phyloP scores from a whole-genome alignment of 306 rosid species.

The Prunus salicina region DNA sequence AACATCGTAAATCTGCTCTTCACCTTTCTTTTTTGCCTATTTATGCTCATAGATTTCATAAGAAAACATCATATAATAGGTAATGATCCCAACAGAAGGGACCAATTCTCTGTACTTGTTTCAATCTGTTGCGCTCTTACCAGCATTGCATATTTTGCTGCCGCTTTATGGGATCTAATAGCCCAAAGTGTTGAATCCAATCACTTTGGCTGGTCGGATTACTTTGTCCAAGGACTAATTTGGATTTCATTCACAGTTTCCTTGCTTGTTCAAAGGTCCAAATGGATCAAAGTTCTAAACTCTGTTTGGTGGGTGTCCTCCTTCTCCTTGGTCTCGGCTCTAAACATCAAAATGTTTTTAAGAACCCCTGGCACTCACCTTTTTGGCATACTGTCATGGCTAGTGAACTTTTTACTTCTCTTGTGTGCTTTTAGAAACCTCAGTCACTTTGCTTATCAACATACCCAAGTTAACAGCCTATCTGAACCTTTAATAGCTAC shows the following conservation, averaged over 20 bases:
- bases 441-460: slow-evolving; percentile 16
- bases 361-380: slow-evolving; percentile 24
- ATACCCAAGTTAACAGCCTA: slow-evolving; percentile 18
- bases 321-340: slow-evolving; percentile 37
- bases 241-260: slow-evolving; percentile 55
- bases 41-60: slow-evolving; percentile 20
- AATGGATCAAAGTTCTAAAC: slow-evolving; percentile 34
- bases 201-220: slow-evolving; percentile 27
- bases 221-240: slow-evolving; percentile 38
- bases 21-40: slow-evolving; percentile 28
- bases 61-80: slow-evolving; percentile 10
- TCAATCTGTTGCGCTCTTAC: slow-evolving; percentile 43
- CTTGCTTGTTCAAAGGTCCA: slow-evolving; percentile 41
- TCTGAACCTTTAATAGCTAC: slow-evolving; percentile 48
- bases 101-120: slow-evolving; percentile 24
- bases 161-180: slow-evolving; percentile 38
- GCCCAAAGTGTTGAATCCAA: slow-evolving; percentile 10
- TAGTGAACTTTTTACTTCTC: slow-evolving; percentile 38
- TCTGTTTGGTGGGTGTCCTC: slow-evolving; percentile 60
- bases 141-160: slow-evolving; percentile 36
- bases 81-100: slow-evolving; percentile 22
- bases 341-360: slow-evolving; percentile 39
- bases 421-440: slow-evolving; percentile 44
- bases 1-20: slow-evolving; percentile 38
- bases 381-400: slow-evolving; percentile 39